Conservation (phyloP, 192 early-diverging fungal species). For the Backusella tarrabulga region DNA sequence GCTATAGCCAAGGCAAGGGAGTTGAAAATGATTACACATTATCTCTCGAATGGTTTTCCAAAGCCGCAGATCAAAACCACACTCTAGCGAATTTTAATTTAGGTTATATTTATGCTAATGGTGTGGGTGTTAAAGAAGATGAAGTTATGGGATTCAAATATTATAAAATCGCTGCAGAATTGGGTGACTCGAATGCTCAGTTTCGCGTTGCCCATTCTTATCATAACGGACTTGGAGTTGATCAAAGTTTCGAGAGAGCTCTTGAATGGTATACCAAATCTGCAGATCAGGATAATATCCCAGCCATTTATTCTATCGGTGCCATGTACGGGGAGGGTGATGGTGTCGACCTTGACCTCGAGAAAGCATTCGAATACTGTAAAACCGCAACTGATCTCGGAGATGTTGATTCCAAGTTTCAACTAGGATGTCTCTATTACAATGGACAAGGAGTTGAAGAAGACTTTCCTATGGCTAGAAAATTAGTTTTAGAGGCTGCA, state of each 20-base stretch:
- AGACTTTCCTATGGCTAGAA: too few relatives aligned
- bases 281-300: background rate
- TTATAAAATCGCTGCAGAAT: background rate
- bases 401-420: too few relatives aligned
- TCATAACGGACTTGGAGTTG: background rate
- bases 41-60: background rate
- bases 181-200: background rate
- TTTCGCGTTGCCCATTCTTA: background rate
- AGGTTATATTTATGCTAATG: background rate
- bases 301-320: background rate
- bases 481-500: too few relatives aligned
- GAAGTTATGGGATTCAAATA: background rate
- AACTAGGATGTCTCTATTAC: too few relatives aligned
- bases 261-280: background rate
- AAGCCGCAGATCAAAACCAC: background rate
- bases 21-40: background rate
- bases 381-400: too few relatives aligned
- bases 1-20: background rate
- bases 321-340: too few relatives aligned
- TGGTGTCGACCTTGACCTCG: too few relatives aligned
- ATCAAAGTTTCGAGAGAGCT: background rate
- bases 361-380: too few relatives aligned
- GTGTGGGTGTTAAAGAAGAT: background rate
- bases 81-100: background rate
- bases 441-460: too few relatives aligned